phyloP scores from a whole-genome alignment of 495 filamentous ascomycete genomes.

The Penicillium goetzii region DNA sequence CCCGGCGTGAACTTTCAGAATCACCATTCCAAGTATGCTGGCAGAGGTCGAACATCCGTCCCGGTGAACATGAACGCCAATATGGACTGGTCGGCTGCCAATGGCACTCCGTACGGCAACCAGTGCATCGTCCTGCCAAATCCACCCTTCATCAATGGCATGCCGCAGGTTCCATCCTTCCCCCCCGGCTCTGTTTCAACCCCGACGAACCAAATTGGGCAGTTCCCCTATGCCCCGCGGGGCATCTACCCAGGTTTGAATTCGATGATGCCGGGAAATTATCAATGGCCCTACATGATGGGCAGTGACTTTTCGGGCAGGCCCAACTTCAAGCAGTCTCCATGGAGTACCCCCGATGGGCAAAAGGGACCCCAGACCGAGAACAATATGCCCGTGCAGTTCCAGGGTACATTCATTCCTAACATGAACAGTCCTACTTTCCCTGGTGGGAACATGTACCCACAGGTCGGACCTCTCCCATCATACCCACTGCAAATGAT shows the following conservation, averaged over 20 bases:
- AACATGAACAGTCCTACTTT: conserved; percentile 32
- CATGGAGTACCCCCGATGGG: conserved; percentile 30
- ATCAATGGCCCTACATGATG: conserved; percentile 38
- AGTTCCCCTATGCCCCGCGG: conserved; percentile 38
- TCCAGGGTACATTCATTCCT: conserved; percentile 18
- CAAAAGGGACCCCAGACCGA: conserved; percentile 29
- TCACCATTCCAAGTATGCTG: conserved; percentile 29
- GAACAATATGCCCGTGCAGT: conserved; percentile 25
- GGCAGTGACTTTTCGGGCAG: conserved; percentile 31
- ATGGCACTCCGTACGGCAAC: conserved; percentile 34
- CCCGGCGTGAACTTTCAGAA: conserved; percentile 32
- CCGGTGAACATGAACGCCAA: conserved; percentile 33
- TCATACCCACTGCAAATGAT: conserved; percentile 48
- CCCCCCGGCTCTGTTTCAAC: conserved; percentile 22
- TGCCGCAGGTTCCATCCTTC: conserved; percentile 34
- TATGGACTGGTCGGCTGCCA: conserved; percentile 34
- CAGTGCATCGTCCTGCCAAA: conserved; percentile 40
- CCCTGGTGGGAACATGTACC: conserved; percentile 26
- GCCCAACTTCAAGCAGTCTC: conserved; percentile 16
- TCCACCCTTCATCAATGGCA: conserved; percentile 30
- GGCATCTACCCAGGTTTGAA: conserved; percentile 32
- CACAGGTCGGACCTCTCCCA: conserved; percentile 30
- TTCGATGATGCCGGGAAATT: conserved; percentile 30
- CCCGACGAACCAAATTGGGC: conserved; percentile 38
- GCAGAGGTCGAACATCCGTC: conserved; percentile 25